A percentile compares a stretch with the other conserved stretches of the same genome.
Conservation (phyloP, 2,329 filamentous ascomycete genomes). For the Diaporthe sp. region DNA sequence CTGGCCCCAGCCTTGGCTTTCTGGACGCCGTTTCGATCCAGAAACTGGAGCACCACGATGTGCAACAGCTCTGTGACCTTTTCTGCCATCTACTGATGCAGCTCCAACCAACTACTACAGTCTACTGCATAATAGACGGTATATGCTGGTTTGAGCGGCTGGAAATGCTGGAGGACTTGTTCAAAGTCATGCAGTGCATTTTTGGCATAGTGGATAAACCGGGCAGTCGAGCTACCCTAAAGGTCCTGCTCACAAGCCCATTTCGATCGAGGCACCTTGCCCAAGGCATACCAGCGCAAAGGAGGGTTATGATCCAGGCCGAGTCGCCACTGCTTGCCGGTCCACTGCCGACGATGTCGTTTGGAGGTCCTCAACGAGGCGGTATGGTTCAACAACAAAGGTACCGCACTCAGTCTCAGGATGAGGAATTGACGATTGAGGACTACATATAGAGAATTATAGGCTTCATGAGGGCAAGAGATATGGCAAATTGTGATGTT, state of each 20-base stretch:
- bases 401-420: not conserved
- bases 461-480: not conserved
- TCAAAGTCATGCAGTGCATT: not conserved
- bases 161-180: conserved; percentile 4
- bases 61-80: not conserved
- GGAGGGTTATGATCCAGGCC: not conserved
- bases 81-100: not conserved
- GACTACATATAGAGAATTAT: not conserved
- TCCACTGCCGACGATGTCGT: not conserved
- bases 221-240: not conserved
- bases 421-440: not conserved
- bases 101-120: not conserved
- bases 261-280: not conserved
- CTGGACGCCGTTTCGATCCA: not conserved
- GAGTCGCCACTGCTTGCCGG: not conserved
- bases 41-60: not conserved
- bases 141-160: not conserved
- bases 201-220: not conserved
- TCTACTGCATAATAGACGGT: not conserved
- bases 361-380: not conserved
- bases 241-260: conserved; percentile 8
- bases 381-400: not conserved
- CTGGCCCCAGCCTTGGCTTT: not conserved
- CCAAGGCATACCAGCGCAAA: not conserved
- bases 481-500: no score